Conservation (phyloP, 2,329 filamentous ascomycete genomes). For the Coniella vitis region DNA sequence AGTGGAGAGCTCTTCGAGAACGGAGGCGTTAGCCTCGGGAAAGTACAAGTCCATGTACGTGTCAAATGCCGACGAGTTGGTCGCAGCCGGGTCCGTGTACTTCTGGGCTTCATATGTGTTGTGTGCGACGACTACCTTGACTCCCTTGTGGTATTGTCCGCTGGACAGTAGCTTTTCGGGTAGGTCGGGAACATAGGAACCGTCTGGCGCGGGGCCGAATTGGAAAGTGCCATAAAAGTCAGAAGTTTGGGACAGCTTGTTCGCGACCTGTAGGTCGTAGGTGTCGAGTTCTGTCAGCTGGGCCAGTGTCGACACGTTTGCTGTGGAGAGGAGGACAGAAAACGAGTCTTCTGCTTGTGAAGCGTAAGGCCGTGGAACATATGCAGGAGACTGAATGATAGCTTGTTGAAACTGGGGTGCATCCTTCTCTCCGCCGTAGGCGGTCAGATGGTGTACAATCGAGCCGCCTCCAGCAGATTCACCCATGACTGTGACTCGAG, state of each 20-base stretch:
- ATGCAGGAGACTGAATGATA: slow-evolving; percentile 9
- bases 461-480: slow-evolving; percentile 46
- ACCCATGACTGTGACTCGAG: slow-evolving; percentile 46
- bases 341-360: slow-evolving; percentile 6
- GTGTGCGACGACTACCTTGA: slow-evolving; percentile 11
- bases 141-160: slow-evolving; percentile 5
- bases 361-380: slow-evolving; percentile 2
- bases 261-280: slow-evolving; percentile 5
- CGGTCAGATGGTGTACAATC: slow-evolving; percentile 14
- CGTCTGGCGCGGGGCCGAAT: slow-evolving; percentile 7
- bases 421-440: slow-evolving; percentile 1
- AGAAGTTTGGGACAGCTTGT: slow-evolving; percentile 4
- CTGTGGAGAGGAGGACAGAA: neutral
- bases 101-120: slow-evolving; percentile 9
- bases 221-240: slow-evolving; percentile 5
- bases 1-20: neutral
- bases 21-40: neutral
- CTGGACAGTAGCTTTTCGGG: slow-evolving; percentile 5
- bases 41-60: slow-evolving; percentile 6
- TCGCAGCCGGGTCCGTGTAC: slow-evolving; percentile 6
- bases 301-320: slow-evolving; percentile 2
- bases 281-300: slow-evolving; percentile 3
- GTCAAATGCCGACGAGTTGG: slow-evolving; percentile 6
- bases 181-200: slow-evolving; percentile 1
- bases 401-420: slow-evolving; percentile 10